Evolutionary conservation across 140 eudicot genomes (phyloP), one percentile per base, ranked within the genome.

Genomic region (Flaveria floridana): DNA sequence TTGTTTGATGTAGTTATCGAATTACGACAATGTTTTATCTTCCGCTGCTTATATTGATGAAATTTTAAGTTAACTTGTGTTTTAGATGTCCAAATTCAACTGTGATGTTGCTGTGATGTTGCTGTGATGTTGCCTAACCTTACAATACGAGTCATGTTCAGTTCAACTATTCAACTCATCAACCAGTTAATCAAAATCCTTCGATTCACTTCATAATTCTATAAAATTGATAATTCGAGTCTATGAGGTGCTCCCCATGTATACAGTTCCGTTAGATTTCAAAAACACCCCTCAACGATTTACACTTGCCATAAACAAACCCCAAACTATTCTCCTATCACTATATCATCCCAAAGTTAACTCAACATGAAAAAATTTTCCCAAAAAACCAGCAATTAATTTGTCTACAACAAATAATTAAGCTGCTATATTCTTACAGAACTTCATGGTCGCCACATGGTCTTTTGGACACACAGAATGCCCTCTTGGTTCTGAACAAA

Each of bases 401-500:
- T 64, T 44, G 73, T 25, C 51, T 78, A 19, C 57, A 51, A 42
- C 39, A 73, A 57, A 73, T 77, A 77, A 67, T 50, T 39, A 44
- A 68, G 41, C 28, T 52, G 52, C 53, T 50, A 53, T 76, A 75
- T 9, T 77, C 57, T 78, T 9, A 23, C 73, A 77, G n/a, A 58
- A 59, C 37, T 77, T 89, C 78, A 92, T 61, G 97, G 99, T 14
- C 97, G 83, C 99, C 99, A 90, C 79, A 66, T 65, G 62, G 96
- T 85, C 83, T 94, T 94, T 73, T 87, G 99, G 56, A 89, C 96
- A 50, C 93, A 87, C 11, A 94, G 78, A 48, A 94, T 85, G 3
- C 99, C 99, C 70, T 94, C 99, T 62, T 86, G 88, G 71, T 80
- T 85, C 52, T 94, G 88, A 37, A 88, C 81, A 77, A 81, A 94